Base-by-base conservation (phyloP, 306 rosid species). In the Trifolium pratense region DNA sequence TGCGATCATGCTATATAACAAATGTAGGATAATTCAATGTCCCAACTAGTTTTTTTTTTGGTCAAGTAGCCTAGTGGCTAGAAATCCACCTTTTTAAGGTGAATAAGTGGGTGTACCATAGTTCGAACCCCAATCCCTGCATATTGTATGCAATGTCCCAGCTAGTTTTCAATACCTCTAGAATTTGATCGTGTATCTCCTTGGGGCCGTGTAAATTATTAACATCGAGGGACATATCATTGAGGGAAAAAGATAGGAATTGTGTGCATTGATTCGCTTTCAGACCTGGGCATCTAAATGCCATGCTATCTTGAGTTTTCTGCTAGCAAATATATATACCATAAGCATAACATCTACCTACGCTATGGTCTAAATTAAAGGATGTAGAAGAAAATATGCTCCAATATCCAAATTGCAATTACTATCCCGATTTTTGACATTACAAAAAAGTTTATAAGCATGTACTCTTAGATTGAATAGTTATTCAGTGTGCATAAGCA, bases 11-110 rank as follows among this genome's bases (percentile, higher is more conserved):
- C n/a, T n/a, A n/a, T n/a, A 25, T 66, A 66, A 34, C 32, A 40
- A 42, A 23, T 66, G 56, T 17, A 63, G 14, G 71, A 66, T 66
- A 23, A 23, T 66, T 43, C 56, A 43, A 23, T 66, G 16, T 42
- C 8, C 14, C 56, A 25, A 0, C 39, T 66, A 66, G 39, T 43
- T 42, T 66, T 12, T n/a, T n/a, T n/a, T n/a, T n/a, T n/a, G n/a
- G n/a, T n/a, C n/a, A n/a, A n/a, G n/a, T n/a, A n/a, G n/a, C n/a
- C n/a, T n/a, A n/a, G n/a, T n/a, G n/a, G n/a, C n/a, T n/a, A n/a
- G n/a, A n/a, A n/a, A n/a, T n/a, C n/a, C n/a, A n/a, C n/a, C n/a
- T n/a, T n/a, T n/a, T n/a, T n/a, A n/a, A n/a, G n/a, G n/a, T n/a
- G n/a, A n/a, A n/a, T n/a, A n/a, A n/a, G n/a, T n/a, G n/a, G n/a